These are phyloP conservation scores for Vaccinium myrtillus DNA, from an alignment of 148 eudicot species.

Conservation along the genomic window DNA sequence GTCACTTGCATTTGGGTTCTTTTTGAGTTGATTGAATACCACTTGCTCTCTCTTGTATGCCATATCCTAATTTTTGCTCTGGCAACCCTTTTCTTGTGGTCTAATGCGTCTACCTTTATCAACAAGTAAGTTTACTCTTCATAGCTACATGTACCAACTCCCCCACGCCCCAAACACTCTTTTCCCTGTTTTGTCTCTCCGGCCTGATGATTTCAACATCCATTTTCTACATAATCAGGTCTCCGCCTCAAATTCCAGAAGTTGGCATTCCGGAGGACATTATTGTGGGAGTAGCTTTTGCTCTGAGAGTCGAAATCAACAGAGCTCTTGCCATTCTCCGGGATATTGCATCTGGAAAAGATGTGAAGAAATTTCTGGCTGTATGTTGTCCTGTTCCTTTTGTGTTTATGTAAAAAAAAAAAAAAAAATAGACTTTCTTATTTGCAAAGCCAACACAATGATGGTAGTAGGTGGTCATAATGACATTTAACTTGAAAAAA, in stretches of 20 bases:
- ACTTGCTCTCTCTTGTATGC: slow-evolving; percentile 60
- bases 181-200: background rate
- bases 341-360: slow-evolving; percentile 53
- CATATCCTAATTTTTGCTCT: slow-evolving; percentile 52
- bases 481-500: background rate
- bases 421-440: background rate
- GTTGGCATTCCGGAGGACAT: slow-evolving; percentile 47
- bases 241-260: slow-evolving; percentile 54
- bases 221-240: slow-evolving; percentile 23
- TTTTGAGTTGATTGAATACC: slow-evolving; percentile 59
- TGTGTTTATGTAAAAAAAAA: background rate
- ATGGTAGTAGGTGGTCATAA: background rate
- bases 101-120: slow-evolving; percentile 55
- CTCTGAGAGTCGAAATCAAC: slow-evolving; percentile 45
- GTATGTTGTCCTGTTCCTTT: slow-evolving; percentile 32
- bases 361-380: slow-evolving; percentile 56
- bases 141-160: background rate
- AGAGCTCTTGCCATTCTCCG: slow-evolving; percentile 41
- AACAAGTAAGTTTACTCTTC: slow-evolving; percentile 17
- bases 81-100: slow-evolving; percentile 57
- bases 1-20: slow-evolving; percentile 64
- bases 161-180: background rate
- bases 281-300: slow-evolving; percentile 37
- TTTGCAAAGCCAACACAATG: background rate
- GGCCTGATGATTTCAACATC: background rate